Conservation (phyloP, 2,329 filamentous ascomycete genomes). For the Meredithiella fracta region DNA sequence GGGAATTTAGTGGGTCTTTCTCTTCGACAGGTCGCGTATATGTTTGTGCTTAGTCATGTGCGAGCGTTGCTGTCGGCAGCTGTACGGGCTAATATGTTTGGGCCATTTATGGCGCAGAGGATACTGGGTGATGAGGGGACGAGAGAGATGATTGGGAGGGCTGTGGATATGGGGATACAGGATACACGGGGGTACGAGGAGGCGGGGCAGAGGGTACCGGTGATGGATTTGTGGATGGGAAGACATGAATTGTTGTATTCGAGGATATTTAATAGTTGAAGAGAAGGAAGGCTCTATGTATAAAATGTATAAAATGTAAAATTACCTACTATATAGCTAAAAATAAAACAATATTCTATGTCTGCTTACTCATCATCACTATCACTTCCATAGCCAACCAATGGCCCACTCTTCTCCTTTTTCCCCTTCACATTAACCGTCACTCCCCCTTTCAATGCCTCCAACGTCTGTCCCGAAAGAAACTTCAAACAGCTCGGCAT, state of each 20-base stretch:
- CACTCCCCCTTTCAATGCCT: slow-evolving; percentile 47
- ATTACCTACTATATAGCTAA: too few relatives aligned
- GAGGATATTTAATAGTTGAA: slow-evolving; percentile 68
- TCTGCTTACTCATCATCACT: slow-evolving; percentile 16
- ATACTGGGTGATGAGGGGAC: slow-evolving; percentile 47
- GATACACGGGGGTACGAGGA: slow-evolving; percentile 35
- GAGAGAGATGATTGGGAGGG: slow-evolving; percentile 37
- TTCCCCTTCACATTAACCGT: slow-evolving; percentile 38
- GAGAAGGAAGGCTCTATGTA: slow-evolving; percentile 18
- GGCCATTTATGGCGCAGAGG: slow-evolving; percentile 64
- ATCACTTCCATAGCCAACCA: slow-evolving; percentile 70
- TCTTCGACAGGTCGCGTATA: slow-evolving; percentile 48
- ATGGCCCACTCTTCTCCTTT: slow-evolving; percentile 42
- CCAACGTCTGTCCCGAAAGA: slow-evolving; percentile 66
- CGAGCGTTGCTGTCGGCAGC: slow-evolving; percentile 63
- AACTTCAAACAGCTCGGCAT: slow-evolving; percentile 41
- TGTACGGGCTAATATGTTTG: slow-evolving; percentile 60
- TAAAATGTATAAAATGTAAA: neutral
- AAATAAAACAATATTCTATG: slow-evolving; percentile 1
- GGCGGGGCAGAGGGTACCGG: slow-evolving; percentile 58
- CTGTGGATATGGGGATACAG: slow-evolving; percentile 44
- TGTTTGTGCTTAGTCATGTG: slow-evolving; percentile 61
- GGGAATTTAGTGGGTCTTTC: slow-evolving; percentile 41
- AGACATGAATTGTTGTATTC: slow-evolving; percentile 72
- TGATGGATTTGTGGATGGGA: slow-evolving; percentile 70